Evolutionary conservation across 2,329 filamentous ascomycete species (phyloP), one percentile per base, ranked within the genome.

Genomic region (Hymenoscyphus scutula): DNA sequence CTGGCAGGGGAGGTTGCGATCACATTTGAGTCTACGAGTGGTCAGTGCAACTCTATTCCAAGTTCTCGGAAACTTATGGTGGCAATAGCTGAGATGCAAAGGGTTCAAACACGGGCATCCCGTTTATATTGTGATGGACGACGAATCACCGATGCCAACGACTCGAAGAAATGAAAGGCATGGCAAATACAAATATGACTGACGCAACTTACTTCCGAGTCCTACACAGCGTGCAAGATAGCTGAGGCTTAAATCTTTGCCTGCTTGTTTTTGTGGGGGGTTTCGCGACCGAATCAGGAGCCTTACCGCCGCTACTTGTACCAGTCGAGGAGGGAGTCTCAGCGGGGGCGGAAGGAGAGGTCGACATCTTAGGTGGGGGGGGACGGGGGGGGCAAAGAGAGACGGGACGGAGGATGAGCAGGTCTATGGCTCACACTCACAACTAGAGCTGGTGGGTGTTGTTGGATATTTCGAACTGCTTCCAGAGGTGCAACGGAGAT

Each of bases 1-100:
- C 17, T 76, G 70, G 71, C 83, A 86, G 54, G 83, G 83, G 45
- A 77, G 70, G 3, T 72, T 72, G 45, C 83, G 79, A 70, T 86
- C 81, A 71, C 83, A 86, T 68, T 84, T 85, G 38, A 72, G 58
- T 65, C 69, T 72, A 23, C 10, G 38, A 13, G 19, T 51, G 19
- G 37, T 58, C 27, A 58, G 41, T 10, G 1, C 7, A 17, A 48
- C 27, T 8, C 6, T 27, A 51, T n/a, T 48, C 2, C 45, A 25
- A 25, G 19, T 51, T 25, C 45, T n/a, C n/a, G n/a, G 38, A 5
- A 19, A n/a, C 17, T 51, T 51, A 8, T 37, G 45, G 45, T 23
- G 45, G 45, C 45, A 51, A 51, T 23, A 51, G 45, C 19, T 51
- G 45, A 51, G 19, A 25, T 51, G 45, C 45, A 13, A n/a, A 23